These are phyloP conservation scores for Lachancea quebecensis DNA, from an alignment of 805 yeast genomes.

Conservation along the genomic window DNA sequence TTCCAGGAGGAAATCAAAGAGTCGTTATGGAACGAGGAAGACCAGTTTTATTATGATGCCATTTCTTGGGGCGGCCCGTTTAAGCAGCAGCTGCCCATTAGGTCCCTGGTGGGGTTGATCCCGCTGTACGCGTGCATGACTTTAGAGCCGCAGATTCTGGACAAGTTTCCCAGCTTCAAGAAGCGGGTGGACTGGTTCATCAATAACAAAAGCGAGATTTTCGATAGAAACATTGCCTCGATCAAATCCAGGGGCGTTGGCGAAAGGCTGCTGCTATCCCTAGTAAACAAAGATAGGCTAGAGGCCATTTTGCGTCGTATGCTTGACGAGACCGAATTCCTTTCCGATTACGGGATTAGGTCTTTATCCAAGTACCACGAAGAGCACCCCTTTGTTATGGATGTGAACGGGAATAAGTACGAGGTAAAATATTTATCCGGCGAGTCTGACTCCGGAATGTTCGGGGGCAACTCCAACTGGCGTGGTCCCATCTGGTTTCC, in stretches of 20 bases:
- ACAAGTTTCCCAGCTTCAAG: conserved; percentile 73
- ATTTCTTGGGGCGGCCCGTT: conserved; percentile 71
- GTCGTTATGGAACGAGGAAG: conserved; percentile 85
- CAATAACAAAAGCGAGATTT: conserved; percentile 58
- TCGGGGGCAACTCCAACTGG: conserved; percentile 97
- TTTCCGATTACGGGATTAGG: conserved; percentile 79
- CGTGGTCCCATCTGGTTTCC: conserved; percentile 98
- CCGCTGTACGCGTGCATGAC: conserved; percentile 88
- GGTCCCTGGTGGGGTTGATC: conserved; percentile 86
- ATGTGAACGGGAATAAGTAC: conserved; percentile 68
- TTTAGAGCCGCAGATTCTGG: conserved; percentile 73
- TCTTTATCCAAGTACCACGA: conserved; percentile 83
- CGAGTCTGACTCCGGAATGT: conserved; percentile 86
- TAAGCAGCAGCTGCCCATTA: conserved; percentile 67
- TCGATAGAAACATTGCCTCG: conserved; percentile 79
- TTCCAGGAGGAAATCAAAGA: conserved; percentile 42
- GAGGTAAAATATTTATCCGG: conserved; percentile 74
- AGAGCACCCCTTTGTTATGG: conserved; percentile 76
- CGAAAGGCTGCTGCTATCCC: conserved; percentile 68
- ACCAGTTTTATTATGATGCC: conserved; percentile 84
- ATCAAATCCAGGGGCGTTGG: conserved; percentile 75
- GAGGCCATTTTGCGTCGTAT: conserved; percentile 66
- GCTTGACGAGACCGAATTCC: conserved; percentile 81
- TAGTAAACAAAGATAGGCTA: conserved; percentile 76
- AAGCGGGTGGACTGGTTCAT: conserved; percentile 81